These are phyloP conservation scores for Stemphylium vesicarium DNA, from an alignment of 2,329 filamentous ascomycete genomes.

Conservation along the genomic window DNA sequence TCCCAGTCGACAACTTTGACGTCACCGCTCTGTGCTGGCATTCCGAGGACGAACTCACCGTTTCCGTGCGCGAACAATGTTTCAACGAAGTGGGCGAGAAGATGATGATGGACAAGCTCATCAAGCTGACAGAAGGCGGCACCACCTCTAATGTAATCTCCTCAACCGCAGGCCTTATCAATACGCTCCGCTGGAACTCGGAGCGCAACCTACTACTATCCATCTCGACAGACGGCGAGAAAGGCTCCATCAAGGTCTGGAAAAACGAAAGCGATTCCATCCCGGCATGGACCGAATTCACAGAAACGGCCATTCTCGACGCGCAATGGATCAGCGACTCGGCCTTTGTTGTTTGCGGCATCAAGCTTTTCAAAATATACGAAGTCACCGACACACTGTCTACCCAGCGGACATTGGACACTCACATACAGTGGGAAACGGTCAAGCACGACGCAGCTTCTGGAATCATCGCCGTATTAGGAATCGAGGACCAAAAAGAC, in stretches of 20 bases:
- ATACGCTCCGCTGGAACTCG: constrained; percentile 46
- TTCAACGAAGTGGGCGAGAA: constrained; percentile 47
- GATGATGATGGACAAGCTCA: constrained; percentile 47
- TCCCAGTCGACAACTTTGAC: constrained; percentile 41
- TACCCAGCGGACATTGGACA: constrained; percentile 41
- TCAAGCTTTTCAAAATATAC: constrained; percentile 49
- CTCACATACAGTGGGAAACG: constrained; percentile 44
- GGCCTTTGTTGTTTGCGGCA: constrained; percentile 54
- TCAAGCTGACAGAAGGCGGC: constrained; percentile 42
- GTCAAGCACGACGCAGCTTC: constrained; percentile 50
- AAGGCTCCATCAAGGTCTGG: constrained; percentile 50
- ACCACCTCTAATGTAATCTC: constrained; percentile 42
- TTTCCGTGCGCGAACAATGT: constrained; percentile 45
- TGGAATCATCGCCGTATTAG: constrained; percentile 48
- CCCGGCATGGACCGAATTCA: constrained; percentile 51
- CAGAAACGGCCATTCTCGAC: constrained; percentile 51
- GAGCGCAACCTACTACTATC: constrained; percentile 42
- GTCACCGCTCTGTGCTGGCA: constrained; percentile 49
- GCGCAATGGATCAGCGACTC: constrained; percentile 54
- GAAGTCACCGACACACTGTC: constrained; percentile 39
- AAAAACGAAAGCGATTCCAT: constrained; percentile 44
- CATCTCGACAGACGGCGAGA: constrained; percentile 49
- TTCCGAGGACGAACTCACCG: constrained; percentile 39
- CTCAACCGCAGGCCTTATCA: constrained; percentile 47
- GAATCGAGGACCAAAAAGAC: constrained; percentile 32